These are phyloP conservation scores for Axilococcus clingmanii DNA, from an alignment of 139 green algal species.

Conservation along the genomic window DNA sequence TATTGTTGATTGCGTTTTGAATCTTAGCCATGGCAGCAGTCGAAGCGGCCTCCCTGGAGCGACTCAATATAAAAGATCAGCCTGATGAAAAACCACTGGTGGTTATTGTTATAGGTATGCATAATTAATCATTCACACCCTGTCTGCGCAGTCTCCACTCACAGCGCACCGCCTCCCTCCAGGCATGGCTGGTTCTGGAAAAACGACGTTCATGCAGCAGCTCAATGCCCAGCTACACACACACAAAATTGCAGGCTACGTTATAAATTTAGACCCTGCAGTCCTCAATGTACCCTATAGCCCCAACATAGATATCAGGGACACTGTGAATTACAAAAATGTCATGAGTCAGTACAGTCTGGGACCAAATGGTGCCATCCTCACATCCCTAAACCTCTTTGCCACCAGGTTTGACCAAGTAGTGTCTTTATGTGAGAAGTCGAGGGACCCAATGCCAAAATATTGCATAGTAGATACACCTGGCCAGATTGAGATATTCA, in stretches of 20 bases:
- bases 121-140: not conserved
- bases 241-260: slow-evolving; percentile 50
- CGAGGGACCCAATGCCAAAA: slow-evolving; percentile 60
- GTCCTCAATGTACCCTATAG: slow-evolving; percentile 79
- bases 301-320: slow-evolving; percentile 94
- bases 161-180: slow-evolving; percentile 3
- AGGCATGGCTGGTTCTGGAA: slow-evolving; percentile 96
- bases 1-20: no score
- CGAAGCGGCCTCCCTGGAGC: no score
- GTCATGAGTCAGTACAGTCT: slow-evolving; percentile 97
- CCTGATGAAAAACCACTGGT: no score
- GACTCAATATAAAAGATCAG: no score
- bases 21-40: no score
- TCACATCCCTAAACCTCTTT: slow-evolving; percentile 96
- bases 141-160: not conserved
- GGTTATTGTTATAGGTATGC: no score
- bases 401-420: slow-evolving; percentile 97
- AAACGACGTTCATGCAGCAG: slow-evolving; percentile 92
- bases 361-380: slow-evolving; percentile 93
- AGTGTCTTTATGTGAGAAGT: slow-evolving; percentile 67
- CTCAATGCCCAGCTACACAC: slow-evolving; percentile 68
- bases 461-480: slow-evolving; percentile 92
- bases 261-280: slow-evolving; percentile 96
- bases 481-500: slow-evolving; percentile 99
- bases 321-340: slow-evolving; percentile 97